These are phyloP conservation scores for Tolypocladium inflatum DNA, from an alignment of 2,329 filamentous ascomycete genomes.

Conservation along the genomic window DNA sequence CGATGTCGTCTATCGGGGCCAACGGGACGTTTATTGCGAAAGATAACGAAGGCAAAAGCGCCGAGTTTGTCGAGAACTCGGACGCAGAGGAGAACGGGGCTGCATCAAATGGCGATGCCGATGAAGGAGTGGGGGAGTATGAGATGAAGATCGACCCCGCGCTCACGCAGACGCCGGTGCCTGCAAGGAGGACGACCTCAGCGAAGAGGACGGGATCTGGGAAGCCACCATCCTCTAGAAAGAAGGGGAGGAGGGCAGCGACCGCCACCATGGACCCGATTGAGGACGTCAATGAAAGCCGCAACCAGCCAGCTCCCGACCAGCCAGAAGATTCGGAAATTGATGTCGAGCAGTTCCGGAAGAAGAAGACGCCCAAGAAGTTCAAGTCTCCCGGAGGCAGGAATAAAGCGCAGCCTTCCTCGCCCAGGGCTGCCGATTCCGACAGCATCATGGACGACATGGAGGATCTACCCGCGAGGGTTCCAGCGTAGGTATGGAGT, in stretches of 20 bases:
- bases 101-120: conserved; percentile 5
- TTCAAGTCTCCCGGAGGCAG: conserved; percentile 12
- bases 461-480: conserved; percentile 28
- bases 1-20: background rate
- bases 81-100: conserved; percentile 15
- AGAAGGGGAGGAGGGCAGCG: conserved; percentile 13
- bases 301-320: conserved; percentile 4
- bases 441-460: conserved; percentile 33
- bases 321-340: conserved; percentile 10
- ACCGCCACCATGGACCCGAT: conserved; percentile 19
- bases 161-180: conserved; percentile 8
- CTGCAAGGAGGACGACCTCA: conserved; percentile 15
- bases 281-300: conserved; percentile 13
- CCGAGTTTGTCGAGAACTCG: conserved; percentile 19
- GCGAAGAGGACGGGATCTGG: conserved; percentile 12
- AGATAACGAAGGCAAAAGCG: conserved; percentile 8
- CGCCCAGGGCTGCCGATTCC: conserved; percentile 11
- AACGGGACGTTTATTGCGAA: background rate
- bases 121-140: conserved; percentile 10
- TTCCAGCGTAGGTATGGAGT: background rate
- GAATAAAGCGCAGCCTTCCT: conserved; percentile 1
- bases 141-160: conserved; percentile 24
- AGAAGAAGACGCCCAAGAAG: conserved; percentile 18
- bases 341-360: conserved; percentile 14
- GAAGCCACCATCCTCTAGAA: conserved; percentile 12